Conservation (phyloP, 2,329 filamentous ascomycete genomes). For the Zymoseptoria tritici region DNA sequence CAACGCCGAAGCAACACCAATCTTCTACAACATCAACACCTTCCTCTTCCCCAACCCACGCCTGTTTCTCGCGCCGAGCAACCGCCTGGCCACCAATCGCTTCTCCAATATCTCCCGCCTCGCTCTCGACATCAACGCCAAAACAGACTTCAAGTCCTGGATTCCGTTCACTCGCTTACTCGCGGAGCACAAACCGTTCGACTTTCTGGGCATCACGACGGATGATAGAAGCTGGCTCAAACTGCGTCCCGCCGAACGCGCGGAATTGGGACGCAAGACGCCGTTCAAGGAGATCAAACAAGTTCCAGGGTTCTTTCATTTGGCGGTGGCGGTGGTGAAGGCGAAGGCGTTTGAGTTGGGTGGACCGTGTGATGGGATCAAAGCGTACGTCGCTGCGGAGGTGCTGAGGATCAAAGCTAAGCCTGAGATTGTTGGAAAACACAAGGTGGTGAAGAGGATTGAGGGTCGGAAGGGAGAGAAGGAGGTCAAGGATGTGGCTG, state of each 20-base stretch:
- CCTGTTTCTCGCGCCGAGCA: background rate
- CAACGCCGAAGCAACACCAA: conserved; percentile 1
- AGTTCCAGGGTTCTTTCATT: background rate
- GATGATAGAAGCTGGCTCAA: background rate
- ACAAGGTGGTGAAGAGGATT: background rate
- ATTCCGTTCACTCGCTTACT: background rate
- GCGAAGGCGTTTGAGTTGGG: background rate
- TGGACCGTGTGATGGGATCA: background rate
- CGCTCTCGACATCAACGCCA: background rate
- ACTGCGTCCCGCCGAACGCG: background rate
- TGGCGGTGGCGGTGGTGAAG: background rate
- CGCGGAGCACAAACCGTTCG: conserved; percentile 1
- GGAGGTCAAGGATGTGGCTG: background rate
- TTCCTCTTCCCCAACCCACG: background rate
- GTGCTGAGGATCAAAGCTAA: background rate
- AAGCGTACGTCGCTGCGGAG: background rate
- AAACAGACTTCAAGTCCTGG: background rate
- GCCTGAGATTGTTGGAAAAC: background rate
- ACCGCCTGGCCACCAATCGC: background rate
- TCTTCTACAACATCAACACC: conserved; percentile 2
- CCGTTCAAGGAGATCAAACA: background rate
- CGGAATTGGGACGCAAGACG: background rate
- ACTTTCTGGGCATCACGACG: background rate
- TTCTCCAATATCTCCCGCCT: background rate
- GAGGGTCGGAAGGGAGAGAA: background rate